These are phyloP conservation scores for Xylaria sp. DNA, from an alignment of 2,329 filamentous ascomycete genomes.

Conservation along the genomic window DNA sequence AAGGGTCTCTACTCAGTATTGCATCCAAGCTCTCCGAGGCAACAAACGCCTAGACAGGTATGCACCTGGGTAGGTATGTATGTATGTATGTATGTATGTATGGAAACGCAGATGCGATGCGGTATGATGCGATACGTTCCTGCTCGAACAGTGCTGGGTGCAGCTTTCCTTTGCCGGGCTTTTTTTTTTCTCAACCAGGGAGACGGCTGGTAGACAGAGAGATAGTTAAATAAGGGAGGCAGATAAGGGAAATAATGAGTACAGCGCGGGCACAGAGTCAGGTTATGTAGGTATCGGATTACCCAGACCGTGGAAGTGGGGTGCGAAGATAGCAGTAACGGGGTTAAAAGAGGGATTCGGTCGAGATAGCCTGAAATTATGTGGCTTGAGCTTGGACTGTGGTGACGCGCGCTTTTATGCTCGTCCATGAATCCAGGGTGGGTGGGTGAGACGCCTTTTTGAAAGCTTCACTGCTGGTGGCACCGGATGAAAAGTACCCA, in stretches of 20 bases:
- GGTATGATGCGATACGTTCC: not conserved
- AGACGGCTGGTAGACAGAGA: too few relatives aligned
- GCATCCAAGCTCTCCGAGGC: conserved; percentile 5
- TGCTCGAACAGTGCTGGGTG: not conserved
- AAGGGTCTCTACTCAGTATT: conserved; percentile 4
- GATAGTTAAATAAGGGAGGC: too few relatives aligned
- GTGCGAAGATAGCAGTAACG: not conserved
- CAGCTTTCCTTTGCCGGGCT: too few relatives aligned
- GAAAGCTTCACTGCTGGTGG: conserved; percentile 27
- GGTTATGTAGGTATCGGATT: conserved; percentile 23
- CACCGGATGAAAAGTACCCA: conserved; percentile 37
- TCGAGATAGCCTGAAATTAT: conserved; percentile 9
- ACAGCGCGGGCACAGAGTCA: too few relatives aligned
- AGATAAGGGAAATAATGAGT: too few relatives aligned
- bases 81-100: too few relatives aligned
- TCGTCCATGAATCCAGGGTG: conserved; percentile 16
- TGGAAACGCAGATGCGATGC: not conserved
- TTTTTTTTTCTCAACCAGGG: too few relatives aligned
- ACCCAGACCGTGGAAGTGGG: conserved; percentile 42
- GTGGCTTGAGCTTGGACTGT: conserved; percentile 28
- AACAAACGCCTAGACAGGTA: not conserved
- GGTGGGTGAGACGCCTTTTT: conserved; percentile 24
- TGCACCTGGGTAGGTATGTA: too few relatives aligned
- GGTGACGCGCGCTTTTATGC: conserved; percentile 25
- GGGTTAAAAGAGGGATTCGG: not conserved